Evolutionary conservation across 108 stramenopile species (phyloP).

Genomic region (Nitzschia sp.): DNA sequence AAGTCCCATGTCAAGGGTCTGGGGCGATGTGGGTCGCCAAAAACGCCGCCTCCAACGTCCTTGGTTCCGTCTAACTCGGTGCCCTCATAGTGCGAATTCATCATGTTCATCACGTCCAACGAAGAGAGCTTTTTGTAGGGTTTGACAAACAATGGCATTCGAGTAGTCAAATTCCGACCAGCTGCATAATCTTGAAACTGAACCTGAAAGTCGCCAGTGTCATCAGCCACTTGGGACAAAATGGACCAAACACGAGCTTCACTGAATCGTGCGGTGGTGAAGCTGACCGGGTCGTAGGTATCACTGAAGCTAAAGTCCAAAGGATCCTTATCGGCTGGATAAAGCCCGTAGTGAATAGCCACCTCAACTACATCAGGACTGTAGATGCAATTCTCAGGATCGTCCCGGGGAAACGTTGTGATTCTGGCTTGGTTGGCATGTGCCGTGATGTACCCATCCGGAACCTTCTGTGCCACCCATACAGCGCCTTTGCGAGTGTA

Average conservation of each 20-base stretch:
- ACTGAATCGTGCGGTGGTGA: conserved; percentile 50
- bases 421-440: conserved; percentile 83
- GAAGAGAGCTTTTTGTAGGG: conserved; percentile 51
- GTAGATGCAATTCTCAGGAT: conserved; percentile 50
- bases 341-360: conserved; percentile 62
- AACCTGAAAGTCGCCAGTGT: conserved; percentile 31
- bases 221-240: conserved; percentile 44
- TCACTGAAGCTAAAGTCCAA: conserved; percentile 61
- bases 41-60: conserved; percentile 61
- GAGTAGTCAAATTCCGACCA: conserved; percentile 49
- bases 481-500: conserved; percentile 56
- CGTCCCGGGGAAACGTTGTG: conserved; percentile 50
- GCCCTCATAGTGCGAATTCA: conserved; percentile 72
- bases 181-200: conserved; percentile 56
- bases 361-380: conserved; percentile 58
- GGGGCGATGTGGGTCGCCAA: conserved; percentile 52
- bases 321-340: conserved; percentile 33
- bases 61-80: conserved; percentile 46
- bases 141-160: conserved; percentile 70
- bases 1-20: conserved; percentile 54
- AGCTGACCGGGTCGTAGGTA: conserved; percentile 62
- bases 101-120: conserved; percentile 48
- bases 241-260: conserved; percentile 74
- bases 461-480: conserved; percentile 70
- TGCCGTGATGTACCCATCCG: conserved; percentile 51